Conservation (phyloP, 345 rosid genomes). For the Mangifera indica region DNA sequence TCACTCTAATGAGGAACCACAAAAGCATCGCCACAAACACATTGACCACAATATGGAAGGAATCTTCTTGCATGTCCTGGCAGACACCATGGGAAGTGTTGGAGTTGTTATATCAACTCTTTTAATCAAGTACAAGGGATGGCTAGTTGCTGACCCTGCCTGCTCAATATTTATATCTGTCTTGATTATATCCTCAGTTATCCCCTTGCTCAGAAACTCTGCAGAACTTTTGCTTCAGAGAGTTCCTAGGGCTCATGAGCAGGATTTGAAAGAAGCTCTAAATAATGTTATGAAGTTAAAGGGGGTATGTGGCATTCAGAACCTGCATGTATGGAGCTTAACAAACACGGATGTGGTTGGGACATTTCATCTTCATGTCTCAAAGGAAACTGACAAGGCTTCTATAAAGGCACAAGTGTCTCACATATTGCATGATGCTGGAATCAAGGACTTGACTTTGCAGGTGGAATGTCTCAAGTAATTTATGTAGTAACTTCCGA, state of each 20-base stretch:
- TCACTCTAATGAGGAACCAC: conserved; percentile 17
- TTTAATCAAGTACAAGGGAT: conserved; percentile 10
- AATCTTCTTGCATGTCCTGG: conserved; percentile 88
- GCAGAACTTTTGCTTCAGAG: conserved; percentile 87
- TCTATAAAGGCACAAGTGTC: conserved; percentile 58
- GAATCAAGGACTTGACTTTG: conserved; percentile 81
- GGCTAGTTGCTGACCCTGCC: conserved; percentile 98
- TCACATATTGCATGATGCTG: conserved; percentile 61
- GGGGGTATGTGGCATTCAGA: conserved; percentile 66
- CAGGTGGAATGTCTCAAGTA: conserved; percentile 60
- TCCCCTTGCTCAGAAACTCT: conserved; percentile 87
- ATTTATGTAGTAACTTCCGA: conserved; percentile 2
- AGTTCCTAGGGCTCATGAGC: conserved; percentile 75
- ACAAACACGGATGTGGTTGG: conserved; percentile 82
- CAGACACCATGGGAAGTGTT: conserved; percentile 96
- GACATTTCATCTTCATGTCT: conserved; percentile 70
- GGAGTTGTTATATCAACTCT: conserved; percentile 61
- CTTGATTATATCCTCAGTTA: conserved; percentile 81
- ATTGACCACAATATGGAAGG: conserved; percentile 99
- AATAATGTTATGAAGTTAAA: conserved; percentile 48
- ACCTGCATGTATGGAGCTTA: conserved; percentile 84
- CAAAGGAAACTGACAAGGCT: conserved; percentile 56
- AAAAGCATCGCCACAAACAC: conserved; percentile 52
- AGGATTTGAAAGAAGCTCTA: conserved; percentile 53
- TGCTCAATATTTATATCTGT: conserved; percentile 89